Evolutionary conservation across 805 yeast genomes (phyloP).

Genomic region (Hanseniaspora hatyaiensis): DNA sequence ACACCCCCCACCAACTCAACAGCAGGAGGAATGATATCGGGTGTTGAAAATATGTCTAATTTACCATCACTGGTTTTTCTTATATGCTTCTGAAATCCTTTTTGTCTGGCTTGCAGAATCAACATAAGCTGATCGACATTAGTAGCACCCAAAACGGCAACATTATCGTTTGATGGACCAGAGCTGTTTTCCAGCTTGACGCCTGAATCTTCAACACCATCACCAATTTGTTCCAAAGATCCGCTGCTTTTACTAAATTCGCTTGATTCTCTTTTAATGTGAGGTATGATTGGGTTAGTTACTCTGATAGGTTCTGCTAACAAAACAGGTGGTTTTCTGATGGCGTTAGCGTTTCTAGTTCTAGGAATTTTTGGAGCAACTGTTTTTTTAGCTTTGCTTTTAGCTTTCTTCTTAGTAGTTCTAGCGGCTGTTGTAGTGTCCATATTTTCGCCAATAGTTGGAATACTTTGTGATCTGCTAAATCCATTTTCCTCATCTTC

Average conservation of each 20-base stretch:
- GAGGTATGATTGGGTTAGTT: slow-evolving; percentile 14
- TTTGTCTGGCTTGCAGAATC: slow-evolving; percentile 76
- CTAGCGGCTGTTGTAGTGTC: background rate
- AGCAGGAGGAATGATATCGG: slow-evolving; percentile 44
- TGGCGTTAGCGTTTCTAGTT: background rate
- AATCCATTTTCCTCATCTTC: no score
- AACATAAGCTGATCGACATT: slow-evolving; percentile 86
- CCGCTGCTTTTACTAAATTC: background rate
- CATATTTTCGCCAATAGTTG: no score
- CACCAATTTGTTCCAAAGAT: background rate
- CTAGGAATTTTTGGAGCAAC: background rate
- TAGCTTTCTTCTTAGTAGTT: slow-evolving; percentile 2
- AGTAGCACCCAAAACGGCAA: slow-evolving; percentile 72
- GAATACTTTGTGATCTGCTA: no score
- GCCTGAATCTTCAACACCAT: background rate
- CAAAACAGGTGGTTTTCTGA: background rate
- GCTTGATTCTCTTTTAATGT: no score
- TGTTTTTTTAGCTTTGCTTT: background rate
- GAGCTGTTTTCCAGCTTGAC: background rate
- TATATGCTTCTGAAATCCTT: slow-evolving; percentile 56
- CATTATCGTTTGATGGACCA: slow-evolving; percentile 59
- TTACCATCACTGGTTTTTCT: slow-evolving; percentile 60
- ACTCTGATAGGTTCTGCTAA: slow-evolving; percentile 15
- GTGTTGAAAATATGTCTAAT: slow-evolving; percentile 40
- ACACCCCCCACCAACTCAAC: slow-evolving; percentile 69